Evolutionary conservation across 371 early-diverging fungal species (phyloP).

Genomic region (Phascolomyces articulosus): DNA sequence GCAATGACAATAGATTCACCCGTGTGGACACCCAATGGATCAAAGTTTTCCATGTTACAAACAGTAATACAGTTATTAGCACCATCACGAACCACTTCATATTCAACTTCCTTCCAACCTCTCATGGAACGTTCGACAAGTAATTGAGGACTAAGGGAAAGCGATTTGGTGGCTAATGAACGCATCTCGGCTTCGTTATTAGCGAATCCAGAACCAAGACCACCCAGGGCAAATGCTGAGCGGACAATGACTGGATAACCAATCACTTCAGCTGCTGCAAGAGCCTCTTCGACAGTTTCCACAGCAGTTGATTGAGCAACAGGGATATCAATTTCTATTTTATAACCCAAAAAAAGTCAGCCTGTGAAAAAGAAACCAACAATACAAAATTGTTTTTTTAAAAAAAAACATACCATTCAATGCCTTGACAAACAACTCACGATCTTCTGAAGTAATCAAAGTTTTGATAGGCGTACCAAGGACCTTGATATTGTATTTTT

Average conservation of each 20-base stretch:
- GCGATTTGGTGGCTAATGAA: conserved; percentile 74
- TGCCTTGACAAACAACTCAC: conserved; percentile 91
- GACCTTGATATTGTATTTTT: conserved; percentile 79
- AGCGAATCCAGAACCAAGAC: conserved; percentile 94
- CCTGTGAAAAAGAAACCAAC: conserved; percentile 4
- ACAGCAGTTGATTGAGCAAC: conserved; percentile 88
- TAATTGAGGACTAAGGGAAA: conserved; percentile 83
- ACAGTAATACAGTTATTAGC: conserved; percentile 95
- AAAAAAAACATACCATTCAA: conserved; percentile 68
- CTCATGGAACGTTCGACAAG: conserved; percentile 93
- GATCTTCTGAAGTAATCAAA: conserved; percentile 89
- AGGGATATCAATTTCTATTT: conserved; percentile 82
- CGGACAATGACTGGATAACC: conserved; percentile 93
- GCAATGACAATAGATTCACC: conserved; percentile 97
- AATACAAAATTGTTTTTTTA: neutral
- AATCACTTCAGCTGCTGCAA: conserved; percentile 82
- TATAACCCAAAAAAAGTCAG: conserved; percentile 59
- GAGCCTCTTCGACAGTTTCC: conserved; percentile 78
- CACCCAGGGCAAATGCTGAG: conserved; percentile 91
- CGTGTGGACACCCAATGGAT: conserved; percentile 95
- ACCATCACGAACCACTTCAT: conserved; percentile 94
- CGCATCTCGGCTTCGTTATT: conserved; percentile 71
- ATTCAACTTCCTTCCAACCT: conserved; percentile 98
- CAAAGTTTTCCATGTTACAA: conserved; percentile 99
- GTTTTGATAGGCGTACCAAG: conserved; percentile 93